Conservation (phyloP, 2,329 filamentous ascomycete species). For the Elsinoe australis region DNA sequence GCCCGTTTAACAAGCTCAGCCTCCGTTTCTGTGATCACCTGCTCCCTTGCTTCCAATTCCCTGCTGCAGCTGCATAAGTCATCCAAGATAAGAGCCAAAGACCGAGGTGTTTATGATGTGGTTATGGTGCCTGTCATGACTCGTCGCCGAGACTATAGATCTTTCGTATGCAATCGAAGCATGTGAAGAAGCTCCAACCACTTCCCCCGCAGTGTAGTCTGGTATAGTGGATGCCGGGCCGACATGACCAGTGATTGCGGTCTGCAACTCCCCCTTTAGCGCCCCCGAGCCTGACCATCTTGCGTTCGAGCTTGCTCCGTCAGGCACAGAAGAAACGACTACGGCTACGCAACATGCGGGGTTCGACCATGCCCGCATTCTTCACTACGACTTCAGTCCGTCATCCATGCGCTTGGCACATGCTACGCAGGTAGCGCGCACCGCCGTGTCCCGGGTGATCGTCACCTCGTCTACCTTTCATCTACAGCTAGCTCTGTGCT, state of each 20-base stretch:
- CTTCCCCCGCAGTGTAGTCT: neutral
- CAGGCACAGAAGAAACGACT: neutral
- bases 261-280: constrained; percentile 10
- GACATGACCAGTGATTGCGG: neutral
- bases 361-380: constrained; percentile 5
- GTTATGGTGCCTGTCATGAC: no score
- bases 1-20: neutral
- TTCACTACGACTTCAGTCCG: neutral
- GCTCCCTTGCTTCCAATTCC: no score
- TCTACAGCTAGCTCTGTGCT: neutral
- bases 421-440: neutral
- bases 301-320: neutral
- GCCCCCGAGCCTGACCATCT: constrained; percentile 1
- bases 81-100: no score
- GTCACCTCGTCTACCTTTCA: constrained; percentile 9
- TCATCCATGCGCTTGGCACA: constrained; percentile 8
- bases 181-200: neutral
- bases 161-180: neutral
- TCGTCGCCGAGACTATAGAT: no score
- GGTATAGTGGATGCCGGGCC: neutral
- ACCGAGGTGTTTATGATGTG: no score
- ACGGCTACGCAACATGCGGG: no score
- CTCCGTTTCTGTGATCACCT: neutral
- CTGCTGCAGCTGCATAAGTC: neutral
- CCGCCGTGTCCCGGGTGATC: constrained; percentile 10